Evolutionary conservation across 23 red algal genomes (phyloP), one percentile per base, ranked within the genome.

Genomic region (Pyropia haitanensis): DNA sequence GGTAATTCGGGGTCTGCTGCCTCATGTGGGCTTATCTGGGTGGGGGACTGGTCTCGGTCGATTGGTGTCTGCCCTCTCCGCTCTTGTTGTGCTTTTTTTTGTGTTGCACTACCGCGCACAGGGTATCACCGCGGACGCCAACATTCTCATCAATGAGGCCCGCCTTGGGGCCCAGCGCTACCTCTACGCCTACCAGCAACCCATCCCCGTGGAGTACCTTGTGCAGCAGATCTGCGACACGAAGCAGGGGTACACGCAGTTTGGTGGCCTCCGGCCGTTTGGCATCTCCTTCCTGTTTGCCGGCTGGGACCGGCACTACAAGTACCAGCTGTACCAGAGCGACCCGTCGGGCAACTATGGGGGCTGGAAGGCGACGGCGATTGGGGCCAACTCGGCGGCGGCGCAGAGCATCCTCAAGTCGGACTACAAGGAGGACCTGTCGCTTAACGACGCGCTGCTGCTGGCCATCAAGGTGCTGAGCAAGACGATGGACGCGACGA

Each of bases 261-360:
- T 90, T 65, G 94, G 94, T 27, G 94, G 94, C 16, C 63, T 98
- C 32, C 81, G 94, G 2, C 94, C 94, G 1, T 98, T 90, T 65
- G 94, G 94, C 18, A 81, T 98, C 0, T 85, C 77, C 64, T 90
- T 98, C 49, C 73, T 98, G 56, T 98, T 90, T 55, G 94, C 94
- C 20, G 94, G 94, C n/a, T 98, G 94, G 94, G 94, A 98, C 65
- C 61, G 86, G 21, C 94, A 98, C 68, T 81, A 90, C 65, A 86
- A 86, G 28, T 98, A 83, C 72, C 94, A 98, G 71, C 68, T 98
- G 51, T 98, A 98, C 44, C 80, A 91, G 56, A 91, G 86, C 46
- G 94, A 98, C 58, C 94, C 94, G 8, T 87, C 79, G n/a, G 94
- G 94, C 20, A 98, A 98, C 77, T 98, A 88, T 76, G 94, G 94